phyloP scores from a whole-genome alignment of 2,329 filamentous ascomycete species.

The Dothideomycetes sp. region DNA sequence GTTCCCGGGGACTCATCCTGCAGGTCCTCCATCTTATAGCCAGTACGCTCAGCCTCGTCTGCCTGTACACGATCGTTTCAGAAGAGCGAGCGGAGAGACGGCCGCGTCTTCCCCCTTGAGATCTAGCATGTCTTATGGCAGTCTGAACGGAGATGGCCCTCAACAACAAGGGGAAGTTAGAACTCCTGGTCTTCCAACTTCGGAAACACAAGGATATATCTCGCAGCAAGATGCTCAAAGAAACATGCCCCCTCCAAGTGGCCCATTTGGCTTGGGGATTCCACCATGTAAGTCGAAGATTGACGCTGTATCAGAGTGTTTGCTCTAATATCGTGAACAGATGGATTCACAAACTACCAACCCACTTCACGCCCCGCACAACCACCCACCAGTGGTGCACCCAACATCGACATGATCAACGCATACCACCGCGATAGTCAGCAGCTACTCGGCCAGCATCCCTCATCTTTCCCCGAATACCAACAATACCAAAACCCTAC shows the following conservation, averaged over 20 bases:
- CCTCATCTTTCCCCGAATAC: conserved; percentile 21
- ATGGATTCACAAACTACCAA: conserved; percentile 14
- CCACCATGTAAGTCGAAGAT: conserved; percentile 22
- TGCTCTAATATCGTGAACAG: conserved; percentile 17
- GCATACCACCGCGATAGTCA: conserved; percentile 18
- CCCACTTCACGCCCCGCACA: conserved; percentile 12
- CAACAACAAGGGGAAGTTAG: conserved; percentile 6
- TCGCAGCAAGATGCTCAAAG: conserved; percentile 12
- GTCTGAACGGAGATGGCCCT: conserved; percentile 5
- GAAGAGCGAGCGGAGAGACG: conserved; percentile 33
- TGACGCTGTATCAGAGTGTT: neutral
- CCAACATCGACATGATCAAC: conserved; percentile 14
- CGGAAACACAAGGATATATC: conserved; percentile 8
- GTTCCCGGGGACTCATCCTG: conserved; percentile 11
- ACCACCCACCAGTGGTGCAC: conserved; percentile 7
- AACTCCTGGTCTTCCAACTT: conserved; percentile 1
- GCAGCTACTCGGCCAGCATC: conserved; percentile 18
- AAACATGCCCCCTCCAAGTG: conserved; percentile 16
- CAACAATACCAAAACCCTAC: conserved; percentile 16
- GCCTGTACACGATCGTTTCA: conserved; percentile 35
- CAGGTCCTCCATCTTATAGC: conserved; percentile 5
- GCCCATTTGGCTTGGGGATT: conserved; percentile 25
- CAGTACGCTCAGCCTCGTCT: conserved; percentile 32
- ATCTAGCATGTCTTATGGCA: conserved; percentile 38
- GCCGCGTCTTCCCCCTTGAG: conserved; percentile 34